Conservation (phyloP, 2,329 filamentous ascomycete genomes). For the Alternaria ventricosa region DNA sequence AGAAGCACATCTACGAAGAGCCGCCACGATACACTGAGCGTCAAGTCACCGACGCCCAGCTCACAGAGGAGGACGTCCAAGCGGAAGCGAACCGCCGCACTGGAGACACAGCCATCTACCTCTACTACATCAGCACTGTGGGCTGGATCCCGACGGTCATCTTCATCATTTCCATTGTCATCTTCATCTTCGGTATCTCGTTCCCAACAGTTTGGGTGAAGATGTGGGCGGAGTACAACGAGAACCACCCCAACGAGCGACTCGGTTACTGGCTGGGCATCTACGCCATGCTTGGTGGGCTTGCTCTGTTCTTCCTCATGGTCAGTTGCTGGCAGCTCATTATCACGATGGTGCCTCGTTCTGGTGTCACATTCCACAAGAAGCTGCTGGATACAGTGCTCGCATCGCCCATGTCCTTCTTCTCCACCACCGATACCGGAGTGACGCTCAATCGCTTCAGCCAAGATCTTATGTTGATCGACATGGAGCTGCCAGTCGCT, state of each 20-base stretch:
- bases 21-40: constrained; percentile 40
- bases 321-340: constrained; percentile 55
- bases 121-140: constrained; percentile 42
- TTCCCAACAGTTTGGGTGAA: constrained; percentile 56
- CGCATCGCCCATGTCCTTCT: constrained; percentile 53
- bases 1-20: constrained; percentile 40
- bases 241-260: constrained; percentile 45
- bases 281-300: constrained; percentile 37
- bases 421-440: constrained; percentile 54
- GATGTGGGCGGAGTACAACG: constrained; percentile 56
- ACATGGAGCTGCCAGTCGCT: constrained; percentile 50
- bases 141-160: constrained; percentile 39
- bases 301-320: constrained; percentile 36
- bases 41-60: constrained; percentile 16
- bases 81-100: constrained; percentile 41
- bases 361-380: constrained; percentile 58
- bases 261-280: constrained; percentile 44
- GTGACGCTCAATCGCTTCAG: constrained; percentile 56
- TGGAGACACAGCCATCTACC: constrained; percentile 43
- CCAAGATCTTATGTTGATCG: constrained; percentile 58
- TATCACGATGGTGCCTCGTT: constrained; percentile 61
- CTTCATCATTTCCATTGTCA: constrained; percentile 39
- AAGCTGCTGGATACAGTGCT: constrained; percentile 58
- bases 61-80: constrained; percentile 41
- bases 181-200: constrained; percentile 45